phyloP scores from a whole-genome alignment of 2,329 filamentous ascomycete genomes.

The Diaporthe caulivora region DNA sequence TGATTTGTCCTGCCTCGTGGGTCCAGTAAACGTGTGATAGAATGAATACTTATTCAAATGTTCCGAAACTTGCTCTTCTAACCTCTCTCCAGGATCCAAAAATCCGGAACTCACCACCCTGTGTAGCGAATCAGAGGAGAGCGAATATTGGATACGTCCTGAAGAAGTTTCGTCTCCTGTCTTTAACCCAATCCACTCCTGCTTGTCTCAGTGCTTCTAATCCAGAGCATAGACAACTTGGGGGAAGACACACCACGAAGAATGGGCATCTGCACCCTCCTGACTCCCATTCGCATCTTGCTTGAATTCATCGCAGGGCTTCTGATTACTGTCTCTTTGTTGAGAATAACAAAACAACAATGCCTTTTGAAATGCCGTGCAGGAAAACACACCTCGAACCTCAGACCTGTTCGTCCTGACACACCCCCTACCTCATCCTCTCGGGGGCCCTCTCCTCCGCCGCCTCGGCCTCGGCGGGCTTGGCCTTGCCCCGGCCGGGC shows the following conservation, averaged over 20 bases:
- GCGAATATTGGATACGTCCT: too few relatives aligned
- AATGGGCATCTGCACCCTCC: background rate
- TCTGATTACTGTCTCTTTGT: background rate
- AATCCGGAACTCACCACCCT: too few relatives aligned
- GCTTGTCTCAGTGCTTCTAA: too few relatives aligned
- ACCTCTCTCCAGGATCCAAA: too few relatives aligned
- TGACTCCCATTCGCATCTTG: accelerated
- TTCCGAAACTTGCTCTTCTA: too few relatives aligned
- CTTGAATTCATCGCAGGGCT: background rate
- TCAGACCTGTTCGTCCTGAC: background rate
- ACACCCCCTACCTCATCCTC: conserved; percentile 2
- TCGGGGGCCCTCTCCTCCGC: conserved; percentile 12
- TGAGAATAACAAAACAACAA: too few relatives aligned
- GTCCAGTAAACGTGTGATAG: too few relatives aligned
- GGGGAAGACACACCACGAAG: background rate
- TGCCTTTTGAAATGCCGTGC: conserved; percentile 1
- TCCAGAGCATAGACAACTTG: background rate
- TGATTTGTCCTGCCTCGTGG: too few relatives aligned
- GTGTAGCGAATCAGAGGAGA: too few relatives aligned
- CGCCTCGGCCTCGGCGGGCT: background rate
- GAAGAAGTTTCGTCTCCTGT: too few relatives aligned
- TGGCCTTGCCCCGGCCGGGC: conserved; percentile 59
- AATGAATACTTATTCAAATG: too few relatives aligned
- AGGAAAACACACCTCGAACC: background rate
- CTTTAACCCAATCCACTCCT: too few relatives aligned